A percentile compares a stretch with the other conserved stretches of the same genome.
phyloP scores from a whole-genome alignment of 1,139 yeast genomes.

The Candida albicans region DNA sequence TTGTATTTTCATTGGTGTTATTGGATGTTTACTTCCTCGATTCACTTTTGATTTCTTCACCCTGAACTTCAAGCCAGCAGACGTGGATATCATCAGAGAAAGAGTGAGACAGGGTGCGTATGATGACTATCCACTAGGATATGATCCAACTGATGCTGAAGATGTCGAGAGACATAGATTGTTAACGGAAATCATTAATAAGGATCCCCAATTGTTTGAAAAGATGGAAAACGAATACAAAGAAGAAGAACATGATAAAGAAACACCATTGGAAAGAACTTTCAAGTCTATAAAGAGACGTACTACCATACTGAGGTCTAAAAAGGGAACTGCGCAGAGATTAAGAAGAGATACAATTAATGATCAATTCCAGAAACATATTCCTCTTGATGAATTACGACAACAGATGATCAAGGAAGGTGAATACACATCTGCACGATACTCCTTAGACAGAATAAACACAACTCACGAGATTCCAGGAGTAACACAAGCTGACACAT shows the following conservation, averaged over 20 bases:
- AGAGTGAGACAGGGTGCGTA: conserved; percentile 45
- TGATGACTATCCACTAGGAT: conserved; percentile 51
- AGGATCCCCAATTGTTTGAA: conserved; percentile 37
- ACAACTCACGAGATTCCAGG: conserved; percentile 54
- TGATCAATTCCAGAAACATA: conserved; percentile 29
- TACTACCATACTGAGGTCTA: conserved; percentile 23
- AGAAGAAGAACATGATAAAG: conserved; percentile 15
- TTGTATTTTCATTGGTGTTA: conserved; percentile 46
- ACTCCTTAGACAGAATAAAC: conserved; percentile 40
- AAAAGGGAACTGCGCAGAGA: conserved; percentile 21
- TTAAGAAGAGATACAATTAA: conserved; percentile 34
- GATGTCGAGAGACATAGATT: conserved; percentile 47
- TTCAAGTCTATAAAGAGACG: conserved; percentile 37
- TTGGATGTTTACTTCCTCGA: conserved; percentile 53
- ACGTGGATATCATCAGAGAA: conserved; percentile 57
- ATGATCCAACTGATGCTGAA: conserved; percentile 58
- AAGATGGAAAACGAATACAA: conserved; percentile 28
- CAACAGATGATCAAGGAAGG: conserved; percentile 44
- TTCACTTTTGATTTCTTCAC: conserved; percentile 49
- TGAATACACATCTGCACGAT: conserved; percentile 33
- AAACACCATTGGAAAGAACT: conserved; percentile 31
- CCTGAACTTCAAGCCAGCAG: conserved; percentile 50
- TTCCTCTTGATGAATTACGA: conserved; percentile 39
- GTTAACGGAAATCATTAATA: conserved; percentile 33
- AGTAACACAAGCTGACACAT: conserved; percentile 50